Conservation (phyloP, 768 basidiomycete genomes). For the Agrocybe pediades region DNA sequence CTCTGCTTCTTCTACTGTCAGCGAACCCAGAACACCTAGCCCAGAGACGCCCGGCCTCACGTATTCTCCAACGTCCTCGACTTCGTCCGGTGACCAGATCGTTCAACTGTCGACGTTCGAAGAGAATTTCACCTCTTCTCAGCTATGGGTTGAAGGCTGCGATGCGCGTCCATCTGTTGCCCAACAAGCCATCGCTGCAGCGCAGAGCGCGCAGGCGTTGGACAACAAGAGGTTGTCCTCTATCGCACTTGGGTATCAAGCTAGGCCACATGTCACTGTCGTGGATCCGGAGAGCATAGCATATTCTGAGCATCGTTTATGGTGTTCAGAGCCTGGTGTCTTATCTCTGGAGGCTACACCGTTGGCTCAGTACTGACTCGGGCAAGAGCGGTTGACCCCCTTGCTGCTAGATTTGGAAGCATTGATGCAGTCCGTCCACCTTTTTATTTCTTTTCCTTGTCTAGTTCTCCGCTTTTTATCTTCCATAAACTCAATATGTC, state of each 20-base stretch:
- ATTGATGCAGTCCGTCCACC: neutral
- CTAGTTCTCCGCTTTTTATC: neutral
- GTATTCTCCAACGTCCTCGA: conserved; percentile 62
- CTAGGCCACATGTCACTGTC: neutral
- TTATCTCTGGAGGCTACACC: conserved; percentile 13
- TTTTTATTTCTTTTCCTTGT: conserved; percentile 9
- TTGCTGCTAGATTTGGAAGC: conserved; percentile 5
- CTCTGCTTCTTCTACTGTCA: neutral
- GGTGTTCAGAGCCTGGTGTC: conserved; percentile 17
- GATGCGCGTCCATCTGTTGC: conserved; percentile 7
- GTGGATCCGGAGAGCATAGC: conserved; percentile 4
- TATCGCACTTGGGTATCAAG: neutral
- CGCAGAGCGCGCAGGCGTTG: no score
- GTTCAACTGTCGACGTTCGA: conserved; percentile 60
- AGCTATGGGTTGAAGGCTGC: conserved; percentile 5
- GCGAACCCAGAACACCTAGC: conserved; percentile 30
- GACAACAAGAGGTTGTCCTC: neutral
- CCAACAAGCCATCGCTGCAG: no score
- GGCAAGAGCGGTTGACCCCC: neutral
- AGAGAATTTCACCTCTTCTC: conserved; percentile 28
- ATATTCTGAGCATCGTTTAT: conserved; percentile 12
- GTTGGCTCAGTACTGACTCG: conserved; percentile 8
- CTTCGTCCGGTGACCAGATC: conserved; percentile 53
- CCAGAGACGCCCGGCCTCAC: conserved; percentile 60
- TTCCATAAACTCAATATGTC: neutral